These are phyloP conservation scores for Oryza australiensis DNA, from an alignment of 176 grass and related monocot genomes.

Conservation along the genomic window DNA sequence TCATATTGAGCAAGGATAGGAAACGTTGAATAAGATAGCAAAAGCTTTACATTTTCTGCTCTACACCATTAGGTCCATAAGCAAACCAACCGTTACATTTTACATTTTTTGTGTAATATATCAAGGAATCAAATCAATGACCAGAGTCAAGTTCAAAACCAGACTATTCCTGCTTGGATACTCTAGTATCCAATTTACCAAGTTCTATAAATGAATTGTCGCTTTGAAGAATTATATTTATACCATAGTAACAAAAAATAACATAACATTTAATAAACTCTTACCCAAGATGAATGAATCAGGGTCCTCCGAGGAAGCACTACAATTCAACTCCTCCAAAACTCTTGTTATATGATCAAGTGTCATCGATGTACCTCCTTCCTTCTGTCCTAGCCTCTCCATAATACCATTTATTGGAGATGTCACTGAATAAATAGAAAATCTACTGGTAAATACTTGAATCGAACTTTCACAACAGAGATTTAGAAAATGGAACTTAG, in stretches of 20 bases:
- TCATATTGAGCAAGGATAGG: background rate
- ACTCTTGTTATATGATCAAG: constrained; percentile 71
- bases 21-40: background rate
- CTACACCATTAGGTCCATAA: background rate
- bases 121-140: constrained; percentile 3
- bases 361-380: constrained; percentile 74
- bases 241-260: constrained; percentile 13
- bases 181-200: background rate
- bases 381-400: constrained; percentile 68
- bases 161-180: background rate
- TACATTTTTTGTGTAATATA: background rate
- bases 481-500: background rate
- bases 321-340: constrained; percentile 62
- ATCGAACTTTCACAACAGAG: background rate
- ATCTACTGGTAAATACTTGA: constrained; percentile 21
- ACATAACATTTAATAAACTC: background rate
- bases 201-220: background rate
- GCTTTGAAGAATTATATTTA: constrained; percentile 4
- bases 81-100: background rate
- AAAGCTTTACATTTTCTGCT: background rate
- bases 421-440: constrained; percentile 50
- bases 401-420: constrained; percentile 74
- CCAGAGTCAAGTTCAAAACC: background rate
- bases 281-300: constrained; percentile 67
- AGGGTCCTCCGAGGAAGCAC: constrained; percentile 39